phyloP scores from a whole-genome alignment of 2,329 filamentous ascomycete genomes.

The Alternaria sp. region DNA sequence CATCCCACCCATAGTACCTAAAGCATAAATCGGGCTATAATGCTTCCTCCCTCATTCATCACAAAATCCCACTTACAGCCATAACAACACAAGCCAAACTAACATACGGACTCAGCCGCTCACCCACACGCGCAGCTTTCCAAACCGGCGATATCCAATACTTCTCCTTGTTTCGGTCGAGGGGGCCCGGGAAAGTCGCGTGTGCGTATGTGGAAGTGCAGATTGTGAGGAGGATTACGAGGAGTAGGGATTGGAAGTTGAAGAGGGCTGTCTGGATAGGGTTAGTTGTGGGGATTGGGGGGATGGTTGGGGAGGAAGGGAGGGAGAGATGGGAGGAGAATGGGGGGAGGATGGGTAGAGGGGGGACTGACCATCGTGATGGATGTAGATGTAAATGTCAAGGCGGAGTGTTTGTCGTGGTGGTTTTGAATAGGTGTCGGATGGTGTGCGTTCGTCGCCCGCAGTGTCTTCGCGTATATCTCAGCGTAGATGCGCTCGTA shows the following conservation, averaged over 20 bases:
- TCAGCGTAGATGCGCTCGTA: too few species aligned
- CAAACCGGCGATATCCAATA: conserved; percentile 88
- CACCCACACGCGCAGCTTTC: conserved; percentile 93
- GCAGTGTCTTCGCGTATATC: neutral
- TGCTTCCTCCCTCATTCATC: neutral
- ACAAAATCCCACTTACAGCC: conserved; percentile 67
- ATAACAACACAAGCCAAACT: conserved; percentile 92
- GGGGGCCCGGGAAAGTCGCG: conserved; percentile 83
- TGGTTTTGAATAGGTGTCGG: neutral
- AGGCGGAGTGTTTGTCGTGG: too few species aligned
- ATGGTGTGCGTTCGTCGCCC: neutral
- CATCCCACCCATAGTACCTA: too few species aligned
- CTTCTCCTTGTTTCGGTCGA: conserved; percentile 88
- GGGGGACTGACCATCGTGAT: conserved; percentile 21
- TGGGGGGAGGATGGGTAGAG: too few species aligned
- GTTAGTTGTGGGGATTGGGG: too few species aligned
- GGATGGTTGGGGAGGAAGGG: neutral
- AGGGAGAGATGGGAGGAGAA: neutral
- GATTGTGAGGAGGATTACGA: conserved; percentile 92
- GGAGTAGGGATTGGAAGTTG: conserved; percentile 96
- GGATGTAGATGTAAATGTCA: too few species aligned
- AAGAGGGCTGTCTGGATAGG: conserved; percentile 82
- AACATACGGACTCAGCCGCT: conserved; percentile 92
- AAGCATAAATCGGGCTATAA: too few species aligned
- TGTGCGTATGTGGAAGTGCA: conserved; percentile 96